These are phyloP conservation scores for Stenocarpella maydis DNA, from an alignment of 2,329 filamentous ascomycete genomes.

Conservation along the genomic window DNA sequence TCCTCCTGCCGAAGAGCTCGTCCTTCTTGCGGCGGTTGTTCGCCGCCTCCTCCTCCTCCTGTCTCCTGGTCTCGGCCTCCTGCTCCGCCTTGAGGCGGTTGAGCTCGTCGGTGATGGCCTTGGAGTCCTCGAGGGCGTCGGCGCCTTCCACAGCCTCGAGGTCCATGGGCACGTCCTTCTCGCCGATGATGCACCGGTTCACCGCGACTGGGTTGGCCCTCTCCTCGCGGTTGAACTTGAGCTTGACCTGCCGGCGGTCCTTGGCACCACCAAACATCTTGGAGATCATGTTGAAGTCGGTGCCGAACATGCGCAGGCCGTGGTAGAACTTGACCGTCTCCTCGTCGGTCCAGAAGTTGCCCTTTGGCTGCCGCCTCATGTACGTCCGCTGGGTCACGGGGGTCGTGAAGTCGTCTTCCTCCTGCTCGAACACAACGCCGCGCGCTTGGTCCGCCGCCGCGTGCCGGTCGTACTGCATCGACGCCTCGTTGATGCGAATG, in stretches of 20 bases:
- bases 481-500: slow-evolving; percentile 74
- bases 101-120: slow-evolving; percentile 65
- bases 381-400: slow-evolving; percentile 75
- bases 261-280: slow-evolving; percentile 74
- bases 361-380: slow-evolving; percentile 67
- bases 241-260: slow-evolving; percentile 77
- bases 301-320: slow-evolving; percentile 78
- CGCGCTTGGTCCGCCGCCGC: slow-evolving; percentile 63
- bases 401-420: slow-evolving; percentile 81
- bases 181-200: slow-evolving; percentile 68
- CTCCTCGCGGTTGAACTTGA: slow-evolving; percentile 85
- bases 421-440: slow-evolving; percentile 67
- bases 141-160: slow-evolving; percentile 67
- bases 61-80: slow-evolving; percentile 54
- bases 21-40: slow-evolving; percentile 57
- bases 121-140: slow-evolving; percentile 61
- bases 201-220: slow-evolving; percentile 69
- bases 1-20: slow-evolving; percentile 53
- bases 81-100: slow-evolving; percentile 52
- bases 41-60: slow-evolving; percentile 57
- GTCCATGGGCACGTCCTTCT: slow-evolving; percentile 65
- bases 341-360: slow-evolving; percentile 74
- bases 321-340: slow-evolving; percentile 81
- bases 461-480: slow-evolving; percentile 73
- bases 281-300: slow-evolving; percentile 82